Percentiles rank a stretch among this genome's conserved stretches.
Conservation (phyloP, 345 rosid genomes). For the Corymbia maculata region DNA sequence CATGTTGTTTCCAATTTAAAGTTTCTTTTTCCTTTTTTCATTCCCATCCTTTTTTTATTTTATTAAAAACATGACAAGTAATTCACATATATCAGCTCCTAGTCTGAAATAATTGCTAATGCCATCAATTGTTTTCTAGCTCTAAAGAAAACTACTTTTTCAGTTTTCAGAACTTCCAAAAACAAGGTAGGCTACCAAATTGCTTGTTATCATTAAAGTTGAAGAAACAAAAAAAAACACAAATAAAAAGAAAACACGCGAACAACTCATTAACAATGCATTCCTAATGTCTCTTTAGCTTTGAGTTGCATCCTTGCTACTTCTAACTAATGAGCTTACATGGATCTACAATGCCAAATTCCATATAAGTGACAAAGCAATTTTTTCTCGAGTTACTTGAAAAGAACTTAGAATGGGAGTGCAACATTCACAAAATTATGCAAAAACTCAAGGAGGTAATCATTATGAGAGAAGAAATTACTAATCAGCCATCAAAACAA, state of each 20-base stretch:
- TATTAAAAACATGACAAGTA: not conserved
- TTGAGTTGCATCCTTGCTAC: not conserved
- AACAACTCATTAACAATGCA: not conserved
- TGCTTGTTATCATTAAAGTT: not conserved
- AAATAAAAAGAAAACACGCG: not conserved
- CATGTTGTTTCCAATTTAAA: not conserved
- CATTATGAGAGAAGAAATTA: slow-evolving; percentile 34
- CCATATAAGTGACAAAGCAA: not conserved
- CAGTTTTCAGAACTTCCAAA: not conserved
- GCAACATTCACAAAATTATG: not conserved
- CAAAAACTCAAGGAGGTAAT: not conserved
- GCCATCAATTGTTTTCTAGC: not conserved
- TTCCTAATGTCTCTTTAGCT: not conserved
- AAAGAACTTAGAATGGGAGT: not conserved
- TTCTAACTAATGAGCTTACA: not conserved
- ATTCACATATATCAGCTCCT: not conserved
- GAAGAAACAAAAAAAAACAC: not conserved
- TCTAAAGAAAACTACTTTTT: not conserved
- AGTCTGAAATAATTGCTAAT: not conserved
- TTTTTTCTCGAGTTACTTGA: not conserved
- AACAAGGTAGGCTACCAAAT: not conserved
- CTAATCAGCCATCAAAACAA: slow-evolving; percentile 33
- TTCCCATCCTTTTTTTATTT: not conserved
- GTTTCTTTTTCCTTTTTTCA: not conserved
- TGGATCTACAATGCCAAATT: not conserved